phyloP scores from a whole-genome alignment of 2,329 filamentous ascomycete species.

The Bipolaris cookei region DNA sequence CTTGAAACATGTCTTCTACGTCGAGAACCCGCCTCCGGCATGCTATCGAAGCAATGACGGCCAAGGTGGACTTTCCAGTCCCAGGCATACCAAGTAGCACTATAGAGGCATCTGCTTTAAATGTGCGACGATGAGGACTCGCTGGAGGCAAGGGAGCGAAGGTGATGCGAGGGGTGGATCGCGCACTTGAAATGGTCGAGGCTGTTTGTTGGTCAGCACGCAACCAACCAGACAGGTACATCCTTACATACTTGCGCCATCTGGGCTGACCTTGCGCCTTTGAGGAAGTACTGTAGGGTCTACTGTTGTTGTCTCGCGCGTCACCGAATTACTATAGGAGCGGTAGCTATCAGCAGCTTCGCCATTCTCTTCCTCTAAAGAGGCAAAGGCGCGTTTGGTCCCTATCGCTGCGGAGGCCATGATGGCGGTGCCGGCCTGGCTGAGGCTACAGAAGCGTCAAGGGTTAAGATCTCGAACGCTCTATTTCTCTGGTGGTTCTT shows the following conservation, averaged over 20 bases:
- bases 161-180: constrained; percentile 40
- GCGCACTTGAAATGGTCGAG: constrained; percentile 32
- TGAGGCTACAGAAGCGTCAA: background rate
- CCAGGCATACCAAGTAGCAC: constrained; percentile 76
- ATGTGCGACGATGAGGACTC: constrained; percentile 48
- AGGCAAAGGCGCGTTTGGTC: constrained; percentile 15
- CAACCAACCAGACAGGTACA: background rate
- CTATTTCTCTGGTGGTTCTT: background rate
- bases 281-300: constrained; percentile 5
- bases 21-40: constrained; percentile 73
- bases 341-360: constrained; percentile 12
- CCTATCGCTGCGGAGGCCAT: constrained; percentile 10
- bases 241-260: constrained; percentile 20
- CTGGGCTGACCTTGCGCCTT: constrained; percentile 16
- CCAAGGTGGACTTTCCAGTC: constrained; percentile 76
- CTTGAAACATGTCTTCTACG: constrained; percentile 70
- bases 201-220: constrained; percentile 22
- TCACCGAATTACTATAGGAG: constrained; percentile 5
- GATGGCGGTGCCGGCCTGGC: background rate
- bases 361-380: constrained; percentile 9
- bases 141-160: constrained; percentile 25
- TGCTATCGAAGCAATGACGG: constrained; percentile 75
- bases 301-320: constrained; percentile 4
- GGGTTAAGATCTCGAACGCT: background rate
- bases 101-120: constrained; percentile 70